These are phyloP conservation scores for Blastobotrys indianensis DNA, from an alignment of 1,139 yeast species.

Conservation along the genomic window DNA sequence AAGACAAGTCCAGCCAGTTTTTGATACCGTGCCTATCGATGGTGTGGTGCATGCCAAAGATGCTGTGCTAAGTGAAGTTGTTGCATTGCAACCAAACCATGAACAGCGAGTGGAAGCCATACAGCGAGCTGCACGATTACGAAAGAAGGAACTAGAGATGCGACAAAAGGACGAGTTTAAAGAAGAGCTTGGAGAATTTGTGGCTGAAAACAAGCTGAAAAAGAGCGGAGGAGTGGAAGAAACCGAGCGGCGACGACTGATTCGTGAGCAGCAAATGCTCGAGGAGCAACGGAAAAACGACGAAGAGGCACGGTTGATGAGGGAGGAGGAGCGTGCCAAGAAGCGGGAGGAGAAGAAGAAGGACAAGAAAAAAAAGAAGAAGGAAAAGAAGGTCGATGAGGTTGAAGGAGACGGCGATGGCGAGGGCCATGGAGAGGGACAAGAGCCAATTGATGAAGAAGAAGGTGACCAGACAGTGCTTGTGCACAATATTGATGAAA, in stretches of 20 bases:
- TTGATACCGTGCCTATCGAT: slow-evolving; percentile 29
- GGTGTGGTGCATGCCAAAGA: slow-evolving; percentile 52
- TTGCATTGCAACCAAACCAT: slow-evolving; percentile 75
- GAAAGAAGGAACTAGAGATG: slow-evolving; percentile 65
- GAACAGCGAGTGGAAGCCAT: slow-evolving; percentile 82
- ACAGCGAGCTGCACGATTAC: slow-evolving; percentile 72
- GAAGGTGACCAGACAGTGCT: not conserved
- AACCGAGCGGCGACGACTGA: slow-evolving; percentile 60
- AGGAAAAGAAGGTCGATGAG: slow-evolving; percentile 28
- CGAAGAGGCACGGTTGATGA: slow-evolving; percentile 23
- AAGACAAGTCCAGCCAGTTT: slow-evolving; percentile 17
- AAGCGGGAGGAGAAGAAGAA: slow-evolving; percentile 16
- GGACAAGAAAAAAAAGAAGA: slow-evolving; percentile 13
- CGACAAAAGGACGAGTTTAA: slow-evolving; percentile 61
- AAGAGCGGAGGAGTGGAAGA: slow-evolving; percentile 88
- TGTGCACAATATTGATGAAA: not conserved
- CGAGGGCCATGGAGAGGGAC: not conserved
- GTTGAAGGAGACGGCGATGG: slow-evolving; percentile 10
- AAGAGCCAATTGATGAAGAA: slow-evolving; percentile 4
- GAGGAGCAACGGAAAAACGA: slow-evolving; percentile 31
- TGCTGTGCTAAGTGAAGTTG: slow-evolving; percentile 75
- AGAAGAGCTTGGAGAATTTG: slow-evolving; percentile 83
- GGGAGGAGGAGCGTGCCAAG: slow-evolving; percentile 18
- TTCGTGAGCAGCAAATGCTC: slow-evolving; percentile 47
- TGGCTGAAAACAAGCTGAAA: slow-evolving; percentile 66